These are phyloP conservation scores for Citrullus mucosospermus DNA, from an alignment of 306 rosid genomes.

Conservation along the genomic window DNA sequence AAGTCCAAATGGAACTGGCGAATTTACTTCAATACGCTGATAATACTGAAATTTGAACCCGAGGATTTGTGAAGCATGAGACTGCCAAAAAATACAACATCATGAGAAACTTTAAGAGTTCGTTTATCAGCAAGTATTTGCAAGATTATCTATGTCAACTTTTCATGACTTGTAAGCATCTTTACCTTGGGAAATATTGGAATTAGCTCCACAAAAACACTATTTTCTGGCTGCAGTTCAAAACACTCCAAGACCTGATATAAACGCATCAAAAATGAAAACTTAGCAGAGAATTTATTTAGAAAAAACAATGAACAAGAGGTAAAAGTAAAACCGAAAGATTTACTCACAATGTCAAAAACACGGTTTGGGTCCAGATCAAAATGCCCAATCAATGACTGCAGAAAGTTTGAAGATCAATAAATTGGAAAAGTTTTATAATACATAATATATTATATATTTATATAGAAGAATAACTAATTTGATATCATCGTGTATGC, in stretches of 20 bases:
- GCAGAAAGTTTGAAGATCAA: constrained; percentile 33
- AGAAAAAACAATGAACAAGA: constrained; percentile 8
- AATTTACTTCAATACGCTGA: constrained; percentile 87
- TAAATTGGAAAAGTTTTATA: constrained; percentile 7
- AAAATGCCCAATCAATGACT: constrained; percentile 97
- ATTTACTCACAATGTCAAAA: constrained; percentile 77
- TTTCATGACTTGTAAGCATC: neutral
- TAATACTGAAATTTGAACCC: constrained; percentile 93
- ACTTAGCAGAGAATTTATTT: neutral
- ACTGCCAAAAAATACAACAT: constrained; percentile 44
- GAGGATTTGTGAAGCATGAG: constrained; percentile 96
- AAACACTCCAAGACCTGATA: constrained; percentile 78
- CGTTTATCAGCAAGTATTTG: neutral
- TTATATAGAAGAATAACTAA: neutral
- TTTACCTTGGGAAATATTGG: constrained; percentile 93
- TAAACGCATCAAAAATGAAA: neutral
- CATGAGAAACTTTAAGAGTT: constrained; percentile 4
- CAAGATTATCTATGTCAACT: neutral
- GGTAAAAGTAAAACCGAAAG: neutral
- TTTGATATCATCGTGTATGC: neutral
- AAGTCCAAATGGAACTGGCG: constrained; percentile 78
- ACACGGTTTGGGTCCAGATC: constrained; percentile 98
- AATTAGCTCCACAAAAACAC: constrained; percentile 72
- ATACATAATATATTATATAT: neutral
- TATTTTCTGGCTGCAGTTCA: constrained; percentile 82